A percentile compares a stretch with the other conserved stretches of the same genome.
Conservation (phyloP, 2,329 filamentous ascomycete genomes). For the Diaporthe sp. region DNA sequence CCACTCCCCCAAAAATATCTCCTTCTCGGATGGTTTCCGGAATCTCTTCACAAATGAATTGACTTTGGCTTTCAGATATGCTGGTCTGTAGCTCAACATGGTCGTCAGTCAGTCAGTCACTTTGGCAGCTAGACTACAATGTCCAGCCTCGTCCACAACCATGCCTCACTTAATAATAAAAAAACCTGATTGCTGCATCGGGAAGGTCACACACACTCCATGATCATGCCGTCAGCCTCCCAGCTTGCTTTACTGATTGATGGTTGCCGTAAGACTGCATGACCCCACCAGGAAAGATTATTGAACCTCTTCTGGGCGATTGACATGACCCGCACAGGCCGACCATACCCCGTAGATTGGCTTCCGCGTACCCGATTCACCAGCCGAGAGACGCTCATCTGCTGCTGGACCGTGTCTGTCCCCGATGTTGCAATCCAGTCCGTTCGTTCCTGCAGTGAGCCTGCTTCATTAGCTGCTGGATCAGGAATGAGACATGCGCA, state of each 20-base stretch:
- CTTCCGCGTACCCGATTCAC: not conserved
- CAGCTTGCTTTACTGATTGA: not conserved
- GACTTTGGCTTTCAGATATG: not conserved
- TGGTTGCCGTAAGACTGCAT: not conserved
- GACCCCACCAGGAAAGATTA: not conserved
- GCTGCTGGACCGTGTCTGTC: not conserved
- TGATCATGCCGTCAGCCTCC: constrained; percentile 2
- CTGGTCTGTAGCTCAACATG: not conserved
- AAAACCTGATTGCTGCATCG: not conserved
- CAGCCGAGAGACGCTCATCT: not conserved
- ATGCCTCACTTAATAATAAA: not conserved
- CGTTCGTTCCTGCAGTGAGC: not conserved
- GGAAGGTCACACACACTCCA: not conserved
- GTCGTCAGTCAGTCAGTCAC: not conserved
- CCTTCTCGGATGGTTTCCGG: not conserved
- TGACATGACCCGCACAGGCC: not conserved
- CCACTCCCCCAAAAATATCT: constrained; percentile 1
- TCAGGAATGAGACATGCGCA: not conserved
- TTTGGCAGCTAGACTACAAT: not conserved
- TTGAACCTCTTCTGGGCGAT: constrained; percentile 21
- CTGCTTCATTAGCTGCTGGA: not conserved
- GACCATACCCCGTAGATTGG: not conserved
- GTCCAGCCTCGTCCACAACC: not conserved
- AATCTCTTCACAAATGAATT: not conserved
- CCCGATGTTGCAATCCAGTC: not conserved